A percentile compares a stretch with the other conserved stretches of the same genome.
Evolutionary conservation across 371 early-diverging fungal species (phyloP).

Genomic region (Mucor lusitanicus): DNA sequence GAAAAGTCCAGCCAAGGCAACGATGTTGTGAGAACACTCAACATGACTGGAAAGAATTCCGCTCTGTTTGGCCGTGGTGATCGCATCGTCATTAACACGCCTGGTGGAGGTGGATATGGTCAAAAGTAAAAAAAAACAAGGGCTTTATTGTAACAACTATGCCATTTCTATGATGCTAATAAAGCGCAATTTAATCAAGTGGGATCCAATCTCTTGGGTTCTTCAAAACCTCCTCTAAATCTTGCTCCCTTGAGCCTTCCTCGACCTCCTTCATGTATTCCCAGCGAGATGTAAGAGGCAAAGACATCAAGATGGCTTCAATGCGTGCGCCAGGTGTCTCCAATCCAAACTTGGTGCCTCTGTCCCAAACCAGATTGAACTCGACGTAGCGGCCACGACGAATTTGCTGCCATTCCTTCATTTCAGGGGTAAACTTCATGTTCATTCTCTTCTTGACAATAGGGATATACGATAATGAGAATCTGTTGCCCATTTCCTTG

Average conservation of each 20-base stretch:
- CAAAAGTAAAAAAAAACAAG: slow-evolving; percentile 6
- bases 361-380: slow-evolving; percentile 83
- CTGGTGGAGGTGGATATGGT: slow-evolving; percentile 92
- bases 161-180: not conserved
- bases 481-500: slow-evolving; percentile 68
- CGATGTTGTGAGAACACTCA: slow-evolving; percentile 47
- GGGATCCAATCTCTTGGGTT: slow-evolving; percentile 84
- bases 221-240: slow-evolving; percentile 77
- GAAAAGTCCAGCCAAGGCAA: slow-evolving; percentile 34
- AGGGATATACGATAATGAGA: slow-evolving; percentile 78
- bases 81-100: slow-evolving; percentile 81
- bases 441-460: slow-evolving; percentile 68
- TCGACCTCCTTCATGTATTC: slow-evolving; percentile 79
- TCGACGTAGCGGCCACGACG: slow-evolving; percentile 88
- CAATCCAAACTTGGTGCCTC: slow-evolving; percentile 89
- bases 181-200: slow-evolving; percentile 21
- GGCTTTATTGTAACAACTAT: not conserved
- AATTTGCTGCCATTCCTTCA: slow-evolving; percentile 82
- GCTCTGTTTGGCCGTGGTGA: slow-evolving; percentile 77
- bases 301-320: slow-evolving; percentile 81
- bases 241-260: slow-evolving; percentile 67
- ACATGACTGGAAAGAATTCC: slow-evolving; percentile 89
- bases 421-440: slow-evolving; percentile 61
- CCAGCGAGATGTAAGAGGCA: slow-evolving; percentile 84
- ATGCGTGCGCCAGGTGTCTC: slow-evolving; percentile 81